Evolutionary conservation across 2,329 filamentous ascomycete genomes (phyloP).

Genomic region (Cercospora sojina): DNA sequence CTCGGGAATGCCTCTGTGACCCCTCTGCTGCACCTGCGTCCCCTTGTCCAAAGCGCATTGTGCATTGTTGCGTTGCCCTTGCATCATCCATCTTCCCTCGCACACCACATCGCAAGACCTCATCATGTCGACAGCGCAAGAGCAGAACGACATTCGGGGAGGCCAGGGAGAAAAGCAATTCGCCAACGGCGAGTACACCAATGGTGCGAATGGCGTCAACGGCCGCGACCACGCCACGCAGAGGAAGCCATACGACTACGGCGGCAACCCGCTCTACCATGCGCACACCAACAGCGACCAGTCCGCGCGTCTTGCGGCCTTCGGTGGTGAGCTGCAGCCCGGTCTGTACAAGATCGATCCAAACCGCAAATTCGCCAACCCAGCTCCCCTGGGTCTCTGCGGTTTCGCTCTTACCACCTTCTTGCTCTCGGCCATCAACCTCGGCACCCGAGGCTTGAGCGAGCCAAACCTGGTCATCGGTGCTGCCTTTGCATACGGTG

Average conservation of each 20-base stretch:
- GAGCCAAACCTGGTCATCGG: conserved; percentile 51
- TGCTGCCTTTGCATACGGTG: conserved; percentile 51
- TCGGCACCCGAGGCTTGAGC: conserved; percentile 45
- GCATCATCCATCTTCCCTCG: not conserved
- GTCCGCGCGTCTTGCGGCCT: conserved; percentile 49
- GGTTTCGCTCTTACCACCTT: conserved; percentile 68
- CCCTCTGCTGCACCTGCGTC: conserved; percentile 13
- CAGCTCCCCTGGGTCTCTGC: conserved; percentile 59
- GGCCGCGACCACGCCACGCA: conserved; percentile 44
- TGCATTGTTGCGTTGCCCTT: not conserved
- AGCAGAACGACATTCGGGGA: conserved; percentile 37
- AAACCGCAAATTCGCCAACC: conserved; percentile 46
- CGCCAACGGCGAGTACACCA: conserved; percentile 23
- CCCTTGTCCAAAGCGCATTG: conserved; percentile 1
- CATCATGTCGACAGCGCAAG: conserved; percentile 46
- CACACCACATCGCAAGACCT: not conserved
- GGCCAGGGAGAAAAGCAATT: conserved; percentile 26
- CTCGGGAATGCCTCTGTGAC: too few relatives aligned
- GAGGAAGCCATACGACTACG: conserved; percentile 51
- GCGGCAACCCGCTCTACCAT: conserved; percentile 52
- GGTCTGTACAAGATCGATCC: conserved; percentile 46
- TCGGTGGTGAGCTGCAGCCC: conserved; percentile 55
- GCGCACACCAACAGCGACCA: conserved; percentile 50
- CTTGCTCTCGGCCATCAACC: conserved; percentile 54
- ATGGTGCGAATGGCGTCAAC: conserved; percentile 29